phyloP scores from a whole-genome alignment of 208 protist genomes.

The Crithidia fasciculata region DNA sequence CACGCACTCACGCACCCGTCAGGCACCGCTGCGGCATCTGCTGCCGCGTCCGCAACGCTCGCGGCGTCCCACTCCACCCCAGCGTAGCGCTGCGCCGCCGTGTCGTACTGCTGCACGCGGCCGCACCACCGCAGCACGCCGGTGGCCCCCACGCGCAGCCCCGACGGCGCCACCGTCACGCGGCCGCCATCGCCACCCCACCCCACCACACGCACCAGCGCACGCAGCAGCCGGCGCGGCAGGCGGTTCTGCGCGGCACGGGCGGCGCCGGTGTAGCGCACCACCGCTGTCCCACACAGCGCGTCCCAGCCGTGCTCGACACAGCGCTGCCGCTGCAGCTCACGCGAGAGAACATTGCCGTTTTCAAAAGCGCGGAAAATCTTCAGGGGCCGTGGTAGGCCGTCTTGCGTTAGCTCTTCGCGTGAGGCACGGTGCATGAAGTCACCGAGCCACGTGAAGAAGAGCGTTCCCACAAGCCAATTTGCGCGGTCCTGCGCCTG shows the following conservation, averaged over 20 bases:
- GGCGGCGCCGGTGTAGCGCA: conserved; percentile 1
- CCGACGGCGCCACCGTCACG: background rate
- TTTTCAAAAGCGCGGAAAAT: conserved; percentile 27
- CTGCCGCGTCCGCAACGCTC: too few species aligned
- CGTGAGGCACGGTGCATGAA: conserved; percentile 37
- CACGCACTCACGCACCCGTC: conserved; percentile 16
- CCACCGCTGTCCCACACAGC: background rate
- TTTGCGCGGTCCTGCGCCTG: conserved; percentile 38
- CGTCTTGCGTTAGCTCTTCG: conserved; percentile 30
- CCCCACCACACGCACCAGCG: background rate
- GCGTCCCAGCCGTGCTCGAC: conserved; percentile 1
- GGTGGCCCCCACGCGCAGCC: too few species aligned
- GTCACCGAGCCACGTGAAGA: conserved; percentile 47
- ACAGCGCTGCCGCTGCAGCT: conserved; percentile 27
- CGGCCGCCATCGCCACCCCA: background rate
- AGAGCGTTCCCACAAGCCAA: conserved; percentile 19
- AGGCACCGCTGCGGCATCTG: too few species aligned
- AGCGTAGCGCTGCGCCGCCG: too few species aligned
- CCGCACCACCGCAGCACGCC: too few species aligned
- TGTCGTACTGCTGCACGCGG: too few species aligned
- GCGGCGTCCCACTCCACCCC: background rate
- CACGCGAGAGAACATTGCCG: conserved; percentile 26
- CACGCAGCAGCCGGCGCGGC: background rate
- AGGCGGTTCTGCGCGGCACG: background rate
- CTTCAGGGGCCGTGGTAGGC: conserved; percentile 38